Conservation (phyloP, 1,284 basidiomycete genomes). For the Ganoderma boninense region DNA sequence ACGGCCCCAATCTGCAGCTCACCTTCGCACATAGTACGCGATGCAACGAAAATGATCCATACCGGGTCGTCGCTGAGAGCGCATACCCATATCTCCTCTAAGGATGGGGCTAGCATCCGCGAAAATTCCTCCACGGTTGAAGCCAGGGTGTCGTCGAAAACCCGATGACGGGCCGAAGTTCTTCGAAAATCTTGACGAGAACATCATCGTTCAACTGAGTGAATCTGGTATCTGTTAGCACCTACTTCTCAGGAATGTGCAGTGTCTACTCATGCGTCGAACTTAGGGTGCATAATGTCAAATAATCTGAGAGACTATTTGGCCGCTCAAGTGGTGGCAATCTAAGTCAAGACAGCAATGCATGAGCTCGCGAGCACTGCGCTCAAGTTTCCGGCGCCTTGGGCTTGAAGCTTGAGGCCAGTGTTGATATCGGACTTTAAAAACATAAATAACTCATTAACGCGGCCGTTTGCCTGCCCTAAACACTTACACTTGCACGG, state of each 20-base stretch:
- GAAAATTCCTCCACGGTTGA: neutral
- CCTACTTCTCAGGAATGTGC: neutral
- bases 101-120: neutral
- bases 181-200: neutral
- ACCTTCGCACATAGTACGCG: neutral
- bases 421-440: no score
- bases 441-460: no score
- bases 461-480: no score
- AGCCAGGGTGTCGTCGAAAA: neutral
- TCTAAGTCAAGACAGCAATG: no score
- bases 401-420: no score
- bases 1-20: neutral
- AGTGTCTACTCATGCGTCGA: neutral
- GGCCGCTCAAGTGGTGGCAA: no score
- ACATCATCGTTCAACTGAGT: neutral
- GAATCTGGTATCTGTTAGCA: neutral
- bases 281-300: neutral
- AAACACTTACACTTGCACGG: no score
- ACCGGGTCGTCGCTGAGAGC: neutral
- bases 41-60: neutral
- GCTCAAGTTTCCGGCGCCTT: no score
- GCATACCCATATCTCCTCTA: neutral
- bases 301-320: neutral
- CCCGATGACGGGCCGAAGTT: neutral
- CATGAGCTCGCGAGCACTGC: no score